phyloP scores from a whole-genome alignment of 2,329 filamentous ascomycete species.

The Fusarium gaditjirri region DNA sequence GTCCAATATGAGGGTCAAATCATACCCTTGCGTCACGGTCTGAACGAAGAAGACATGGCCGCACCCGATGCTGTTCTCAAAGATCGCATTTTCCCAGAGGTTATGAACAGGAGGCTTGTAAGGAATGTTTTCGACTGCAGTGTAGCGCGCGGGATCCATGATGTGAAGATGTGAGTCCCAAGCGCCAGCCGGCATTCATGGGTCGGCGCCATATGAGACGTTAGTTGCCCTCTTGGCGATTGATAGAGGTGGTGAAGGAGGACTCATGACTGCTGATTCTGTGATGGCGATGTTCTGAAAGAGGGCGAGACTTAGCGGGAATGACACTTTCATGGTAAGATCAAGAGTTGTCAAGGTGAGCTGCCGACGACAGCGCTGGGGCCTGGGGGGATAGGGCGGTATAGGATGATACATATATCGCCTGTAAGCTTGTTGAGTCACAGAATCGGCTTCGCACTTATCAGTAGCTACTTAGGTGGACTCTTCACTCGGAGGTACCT shows the following conservation, averaged over 20 bases:
- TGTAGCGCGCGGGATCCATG: neutral
- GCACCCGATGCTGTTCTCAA: neutral
- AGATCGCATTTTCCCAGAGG: neutral
- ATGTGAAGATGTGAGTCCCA: slow-evolving; percentile 5
- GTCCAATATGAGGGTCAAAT: neutral
- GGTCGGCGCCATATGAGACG: neutral
- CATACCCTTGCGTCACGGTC: neutral
- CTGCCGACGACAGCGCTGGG: neutral
- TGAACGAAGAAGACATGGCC: neutral
- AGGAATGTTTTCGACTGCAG: neutral
- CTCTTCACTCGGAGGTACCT: too few relatives aligned
- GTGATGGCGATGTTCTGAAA: too few relatives aligned
- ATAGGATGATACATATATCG: too few relatives aligned
- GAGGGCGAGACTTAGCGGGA: neutral
- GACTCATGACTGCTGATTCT: neutral
- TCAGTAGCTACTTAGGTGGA: accelerated
- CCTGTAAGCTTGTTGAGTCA: too few relatives aligned
- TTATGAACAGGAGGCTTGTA: neutral
- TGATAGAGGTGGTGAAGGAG: neutral
- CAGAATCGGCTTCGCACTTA: too few relatives aligned
- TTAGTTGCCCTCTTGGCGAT: neutral
- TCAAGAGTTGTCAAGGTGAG: neutral
- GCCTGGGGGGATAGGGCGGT: neutral
- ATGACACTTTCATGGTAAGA: neutral
- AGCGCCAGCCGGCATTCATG: neutral